These are phyloP conservation scores for Pythium apleroticum DNA, from an alignment of 352 stramenopile species.

Conservation along the genomic window DNA sequence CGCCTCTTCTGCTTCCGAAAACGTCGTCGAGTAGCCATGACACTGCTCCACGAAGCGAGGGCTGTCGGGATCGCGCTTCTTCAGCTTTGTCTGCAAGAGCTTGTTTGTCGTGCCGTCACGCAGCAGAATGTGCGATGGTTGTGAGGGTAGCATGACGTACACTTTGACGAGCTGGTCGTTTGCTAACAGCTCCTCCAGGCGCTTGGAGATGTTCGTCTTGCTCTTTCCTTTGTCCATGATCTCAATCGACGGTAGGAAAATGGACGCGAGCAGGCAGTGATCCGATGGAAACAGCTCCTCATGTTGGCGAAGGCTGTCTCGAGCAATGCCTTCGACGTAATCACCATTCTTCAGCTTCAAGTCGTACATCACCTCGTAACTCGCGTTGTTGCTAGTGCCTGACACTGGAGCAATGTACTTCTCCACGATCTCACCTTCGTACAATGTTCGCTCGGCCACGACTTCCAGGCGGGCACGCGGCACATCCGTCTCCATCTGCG, in stretches of 20 bases:
- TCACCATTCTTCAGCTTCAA: conserved; percentile 45
- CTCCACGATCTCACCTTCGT: conserved; percentile 33
- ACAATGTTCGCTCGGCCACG: conserved; percentile 30
- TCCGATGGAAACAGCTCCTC: conserved; percentile 46
- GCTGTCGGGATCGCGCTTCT: conserved; percentile 31
- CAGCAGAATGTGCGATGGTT: conserved; percentile 35
- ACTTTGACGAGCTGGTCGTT: conserved; percentile 49
- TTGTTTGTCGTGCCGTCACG: conserved; percentile 45
- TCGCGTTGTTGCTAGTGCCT: neutral
- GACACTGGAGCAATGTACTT: conserved; percentile 20
- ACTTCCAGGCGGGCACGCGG: conserved; percentile 35
- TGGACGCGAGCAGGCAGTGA: conserved; percentile 36
- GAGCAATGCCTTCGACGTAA: conserved; percentile 30
- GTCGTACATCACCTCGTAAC: conserved; percentile 36
- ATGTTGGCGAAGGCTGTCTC: conserved; percentile 37
- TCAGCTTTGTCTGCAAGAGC: conserved; percentile 33
- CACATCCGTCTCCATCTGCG: conserved; percentile 31
- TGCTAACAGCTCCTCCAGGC: conserved; percentile 40
- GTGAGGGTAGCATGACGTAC: conserved; percentile 42
- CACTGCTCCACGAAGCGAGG: conserved; percentile 62
- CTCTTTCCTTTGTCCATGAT: conserved; percentile 22
- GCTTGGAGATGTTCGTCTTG: conserved; percentile 19
- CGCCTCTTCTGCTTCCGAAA: conserved; percentile 32
- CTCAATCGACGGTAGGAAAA: conserved; percentile 31
- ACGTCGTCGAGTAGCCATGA: conserved; percentile 41